Evolutionary conservation across 2,329 filamentous ascomycete genomes (phyloP).

Genomic region (Penicillium brasilianum): DNA sequence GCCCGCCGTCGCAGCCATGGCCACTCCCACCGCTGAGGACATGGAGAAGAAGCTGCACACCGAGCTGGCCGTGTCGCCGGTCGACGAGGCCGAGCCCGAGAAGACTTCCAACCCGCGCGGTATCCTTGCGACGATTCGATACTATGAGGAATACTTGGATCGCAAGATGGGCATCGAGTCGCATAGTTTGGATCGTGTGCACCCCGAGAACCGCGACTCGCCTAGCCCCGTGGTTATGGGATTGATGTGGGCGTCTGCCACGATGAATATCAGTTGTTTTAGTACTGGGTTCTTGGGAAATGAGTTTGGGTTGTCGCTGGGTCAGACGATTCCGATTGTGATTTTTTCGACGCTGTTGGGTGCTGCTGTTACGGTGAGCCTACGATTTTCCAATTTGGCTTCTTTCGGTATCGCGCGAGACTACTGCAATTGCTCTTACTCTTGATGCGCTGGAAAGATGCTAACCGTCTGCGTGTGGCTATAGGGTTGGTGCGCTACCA

Average conservation of each 20-base stretch:
- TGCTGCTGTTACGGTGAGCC: constrained; percentile 30
- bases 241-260: constrained; percentile 58
- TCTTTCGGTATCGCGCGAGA: not conserved
- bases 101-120: constrained; percentile 17
- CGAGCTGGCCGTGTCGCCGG: constrained; percentile 19
- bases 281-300: constrained; percentile 58
- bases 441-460: not conserved
- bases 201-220: constrained; percentile 47
- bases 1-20: constrained; percentile 8
- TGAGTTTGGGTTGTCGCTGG: constrained; percentile 55
- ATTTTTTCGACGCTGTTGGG: constrained; percentile 56
- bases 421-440: not conserved
- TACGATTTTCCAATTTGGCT: not conserved
- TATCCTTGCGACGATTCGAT: constrained; percentile 37
- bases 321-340: constrained; percentile 52
- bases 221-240: constrained; percentile 51
- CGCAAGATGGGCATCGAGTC: constrained; percentile 56
- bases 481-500: constrained; percentile 56
- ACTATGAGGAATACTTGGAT: constrained; percentile 53
- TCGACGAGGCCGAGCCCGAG: constrained; percentile 21
- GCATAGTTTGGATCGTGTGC: constrained; percentile 54
- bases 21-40: not conserved
- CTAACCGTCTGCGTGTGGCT: not conserved
- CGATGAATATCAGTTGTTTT: constrained; percentile 59
- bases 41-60: constrained; percentile 22